Conservation (phyloP, 495 filamentous ascomycete species). For the Chlorociboria aeruginascens region DNA sequence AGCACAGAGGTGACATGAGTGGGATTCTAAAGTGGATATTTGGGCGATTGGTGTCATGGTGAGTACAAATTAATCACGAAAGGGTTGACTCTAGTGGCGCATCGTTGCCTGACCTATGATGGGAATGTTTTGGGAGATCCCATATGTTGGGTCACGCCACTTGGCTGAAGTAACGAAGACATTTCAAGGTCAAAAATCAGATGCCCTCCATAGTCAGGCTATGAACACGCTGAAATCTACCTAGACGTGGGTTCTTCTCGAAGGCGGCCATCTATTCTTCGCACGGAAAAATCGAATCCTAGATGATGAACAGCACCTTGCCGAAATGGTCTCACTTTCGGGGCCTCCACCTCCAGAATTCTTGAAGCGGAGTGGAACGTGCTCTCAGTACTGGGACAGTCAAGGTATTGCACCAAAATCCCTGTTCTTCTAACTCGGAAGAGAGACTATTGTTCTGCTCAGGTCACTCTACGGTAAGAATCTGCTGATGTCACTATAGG, state of each 20-base stretch:
- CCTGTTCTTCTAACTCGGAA: conserved; percentile 6
- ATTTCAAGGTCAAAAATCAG: conserved; percentile 14
- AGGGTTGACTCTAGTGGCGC: conserved; percentile 3
- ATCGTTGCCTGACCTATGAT: conserved; percentile 8
- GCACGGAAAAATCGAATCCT: conserved; percentile 10
- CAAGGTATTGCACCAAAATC: conserved; percentile 14
- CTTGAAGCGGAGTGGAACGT: conserved; percentile 17
- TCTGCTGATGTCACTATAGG: conserved; percentile 20
- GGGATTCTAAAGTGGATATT: conserved; percentile 31
- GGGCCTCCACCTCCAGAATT: conserved; percentile 19
- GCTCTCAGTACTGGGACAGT: conserved; percentile 18
- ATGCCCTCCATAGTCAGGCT: conserved; percentile 10
- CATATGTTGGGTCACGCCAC: conserved; percentile 5
- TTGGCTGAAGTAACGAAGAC: conserved; percentile 14
- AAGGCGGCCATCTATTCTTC: conserved; percentile 18
- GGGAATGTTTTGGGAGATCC: conserved; percentile 2
- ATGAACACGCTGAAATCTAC: conserved; percentile 12
- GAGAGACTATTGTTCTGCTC: conserved; percentile 8
- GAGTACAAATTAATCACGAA: conserved; percentile 18
- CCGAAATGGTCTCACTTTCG: conserved; percentile 19
- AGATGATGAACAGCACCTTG: conserved; percentile 20
- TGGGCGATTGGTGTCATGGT: conserved; percentile 36
- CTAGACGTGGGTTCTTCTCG: conserved; percentile 21
- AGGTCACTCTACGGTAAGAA: conserved; percentile 7
- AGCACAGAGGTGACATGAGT: conserved; percentile 23